A percentile compares a stretch with the other conserved stretches of the same genome.
These are phyloP conservation scores for Ulota crispa DNA, from an alignment of 225 moss, liverwort and hornwort genomes.

Conservation along the genomic window DNA sequence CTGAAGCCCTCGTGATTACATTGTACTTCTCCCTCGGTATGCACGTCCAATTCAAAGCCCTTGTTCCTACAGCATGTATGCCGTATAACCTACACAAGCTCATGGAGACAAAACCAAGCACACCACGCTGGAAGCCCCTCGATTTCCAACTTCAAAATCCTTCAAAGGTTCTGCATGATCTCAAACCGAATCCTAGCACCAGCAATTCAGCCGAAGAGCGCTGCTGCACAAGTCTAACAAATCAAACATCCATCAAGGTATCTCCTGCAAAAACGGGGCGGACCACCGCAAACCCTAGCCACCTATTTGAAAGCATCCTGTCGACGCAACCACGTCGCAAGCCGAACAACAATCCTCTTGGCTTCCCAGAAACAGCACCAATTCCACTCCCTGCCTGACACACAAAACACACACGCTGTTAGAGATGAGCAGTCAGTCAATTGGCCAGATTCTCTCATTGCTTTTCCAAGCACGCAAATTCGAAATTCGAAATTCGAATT, in stretches of 20 bases:
- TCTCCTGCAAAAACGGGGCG: not conserved
- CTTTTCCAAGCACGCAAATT: not conserved
- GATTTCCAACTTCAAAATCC: slow-evolving; percentile 7
- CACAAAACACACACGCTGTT: not conserved
- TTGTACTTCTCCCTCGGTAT: slow-evolving; percentile 22
- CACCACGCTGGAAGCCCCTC: slow-evolving; percentile 6
- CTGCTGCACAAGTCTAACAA: slow-evolving; percentile 11
- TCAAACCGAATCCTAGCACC: slow-evolving; percentile 24
- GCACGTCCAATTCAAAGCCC: slow-evolving; percentile 35
- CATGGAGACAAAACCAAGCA: slow-evolving; percentile 35
- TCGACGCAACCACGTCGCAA: not conserved
- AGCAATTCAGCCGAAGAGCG: not conserved
- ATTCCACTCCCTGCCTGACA: slow-evolving; percentile 14
- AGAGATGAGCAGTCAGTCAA: not conserved
- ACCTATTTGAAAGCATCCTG: not conserved
- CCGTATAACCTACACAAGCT: slow-evolving; percentile 47
- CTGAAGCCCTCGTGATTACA: slow-evolving; percentile 33
- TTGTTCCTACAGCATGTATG: slow-evolving; percentile 26
- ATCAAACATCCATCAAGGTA: not conserved
- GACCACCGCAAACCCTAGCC: slow-evolving; percentile 11
- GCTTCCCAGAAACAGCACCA: not conserved
- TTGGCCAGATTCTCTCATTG: not conserved
- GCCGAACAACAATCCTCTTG: slow-evolving; percentile 7
- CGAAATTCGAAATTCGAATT: not conserved
- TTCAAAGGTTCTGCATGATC: slow-evolving; percentile 29